Evolutionary conservation across 208 protist species (phyloP), one percentile per base, ranked within the genome.

Genomic region (Trypanosomatidae sp.): DNA sequence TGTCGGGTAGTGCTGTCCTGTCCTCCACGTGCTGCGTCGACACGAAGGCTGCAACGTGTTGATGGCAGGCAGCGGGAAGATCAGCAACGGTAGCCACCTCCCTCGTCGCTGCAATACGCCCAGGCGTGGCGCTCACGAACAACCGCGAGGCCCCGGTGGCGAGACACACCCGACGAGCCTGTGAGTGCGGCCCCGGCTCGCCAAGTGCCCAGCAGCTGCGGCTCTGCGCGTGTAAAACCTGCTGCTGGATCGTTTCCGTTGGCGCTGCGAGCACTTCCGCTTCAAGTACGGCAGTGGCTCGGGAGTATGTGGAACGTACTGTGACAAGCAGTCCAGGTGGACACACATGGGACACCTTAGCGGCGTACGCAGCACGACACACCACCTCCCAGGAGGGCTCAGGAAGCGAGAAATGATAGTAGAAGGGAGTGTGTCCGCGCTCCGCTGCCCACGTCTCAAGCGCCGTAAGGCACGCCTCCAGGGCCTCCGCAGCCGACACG

Each of bases 191-290:
- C 8, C 96, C 95, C 39, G 91, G 81, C 25, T 78, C 85, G 6
- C 92, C 90, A 6, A 97, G 81, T 8, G 93, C 95, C 94, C 96
- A 99, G 73, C 95, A 90, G 49, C 86, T 96, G 41, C 92, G 82
- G 58, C 95, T 98, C 80, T 97, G 92, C 53, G 97, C 90, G 79
- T 98, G 94, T 22, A 99, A 52, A 5, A 88, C 71, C 12, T 53
- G 49, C 15, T 50, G 43, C 58, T 71, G 52, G 28, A 80, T 80
- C 12, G 19, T 66, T 41, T 15, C 50, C 17, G 50, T 69, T 30
- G 75, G 69, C n/a, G 69, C 75, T 7, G 69, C 64, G 25, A 80
- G 68, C 62, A 80, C 68, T 59, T 80, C 75, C 43, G 69, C 52
- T 7, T 66, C 19, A 1, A 66, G 28, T 39, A 33, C 53, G n/a